Evolutionary conservation across 805 yeast genomes (phyloP).

Genomic region (Scheffersomyces amazonensis): DNA sequence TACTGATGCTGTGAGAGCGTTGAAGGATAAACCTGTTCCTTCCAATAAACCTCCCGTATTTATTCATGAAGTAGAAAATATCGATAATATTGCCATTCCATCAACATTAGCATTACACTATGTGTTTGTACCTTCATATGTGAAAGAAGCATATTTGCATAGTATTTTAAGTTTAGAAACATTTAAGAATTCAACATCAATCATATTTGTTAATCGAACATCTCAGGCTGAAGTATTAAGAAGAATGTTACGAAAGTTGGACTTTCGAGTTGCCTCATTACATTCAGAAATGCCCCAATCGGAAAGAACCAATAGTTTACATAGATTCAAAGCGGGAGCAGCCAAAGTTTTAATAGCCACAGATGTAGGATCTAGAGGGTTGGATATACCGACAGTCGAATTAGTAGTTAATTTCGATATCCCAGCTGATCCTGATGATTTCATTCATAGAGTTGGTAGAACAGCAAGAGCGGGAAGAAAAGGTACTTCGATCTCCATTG

Average conservation of each 20-base stretch:
- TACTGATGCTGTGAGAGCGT: slow-evolving; percentile 83
- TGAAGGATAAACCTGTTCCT: slow-evolving; percentile 62
- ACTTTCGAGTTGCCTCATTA: slow-evolving; percentile 79
- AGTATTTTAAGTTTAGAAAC: slow-evolving; percentile 61
- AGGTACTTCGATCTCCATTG: slow-evolving; percentile 80
- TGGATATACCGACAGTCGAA: slow-evolving; percentile 92
- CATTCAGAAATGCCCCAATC: slow-evolving; percentile 94
- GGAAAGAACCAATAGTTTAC: slow-evolving; percentile 88
- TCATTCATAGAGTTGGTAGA: slow-evolving; percentile 96
- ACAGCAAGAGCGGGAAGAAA: slow-evolving; percentile 96
- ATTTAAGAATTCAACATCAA: slow-evolving; percentile 65
- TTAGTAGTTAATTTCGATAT: slow-evolving; percentile 88
- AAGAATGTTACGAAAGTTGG: slow-evolving; percentile 70
- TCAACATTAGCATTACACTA: slow-evolving; percentile 62
- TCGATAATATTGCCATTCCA: slow-evolving; percentile 80
- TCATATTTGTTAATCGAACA: slow-evolving; percentile 90
- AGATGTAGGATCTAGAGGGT: slow-evolving; percentile 96
- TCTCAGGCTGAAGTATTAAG: slow-evolving; percentile 84
- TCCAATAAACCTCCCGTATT: slow-evolving; percentile 56
- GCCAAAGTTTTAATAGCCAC: slow-evolving; percentile 93
- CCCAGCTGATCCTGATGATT: slow-evolving; percentile 95
- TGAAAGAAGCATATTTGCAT: slow-evolving; percentile 84
- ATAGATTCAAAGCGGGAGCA: slow-evolving; percentile 90
- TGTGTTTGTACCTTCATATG: slow-evolving; percentile 79
- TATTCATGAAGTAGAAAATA: slow-evolving; percentile 70